Percentiles rank a stretch among this genome's conserved stretches.
phyloP scores from a whole-genome alignment of 2,329 filamentous ascomycete species.

The Penicillium sumatraense region DNA sequence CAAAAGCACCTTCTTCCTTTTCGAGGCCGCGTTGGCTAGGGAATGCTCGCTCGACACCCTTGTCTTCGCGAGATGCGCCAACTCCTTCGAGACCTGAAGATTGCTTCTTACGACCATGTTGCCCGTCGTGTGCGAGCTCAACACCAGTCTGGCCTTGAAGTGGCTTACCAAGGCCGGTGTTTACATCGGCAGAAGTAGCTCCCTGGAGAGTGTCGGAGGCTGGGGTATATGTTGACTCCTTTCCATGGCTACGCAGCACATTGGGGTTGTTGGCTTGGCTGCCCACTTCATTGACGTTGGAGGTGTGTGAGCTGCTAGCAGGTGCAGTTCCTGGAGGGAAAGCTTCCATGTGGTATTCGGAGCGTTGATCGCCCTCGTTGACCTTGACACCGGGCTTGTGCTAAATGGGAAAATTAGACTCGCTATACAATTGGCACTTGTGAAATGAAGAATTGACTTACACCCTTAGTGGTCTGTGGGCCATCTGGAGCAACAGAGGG shows the following conservation, averaged over 20 bases:
- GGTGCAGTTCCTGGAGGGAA: constrained; percentile 69
- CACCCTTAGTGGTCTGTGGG: constrained; percentile 59
- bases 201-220: constrained; percentile 55
- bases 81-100: constrained; percentile 51
- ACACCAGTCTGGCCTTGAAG: constrained; percentile 52
- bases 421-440: too few relatives aligned
- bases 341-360: constrained; percentile 68
- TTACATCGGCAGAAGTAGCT: constrained; percentile 58
- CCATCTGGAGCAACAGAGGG: constrained; percentile 56
- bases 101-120: constrained; percentile 47
- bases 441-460: constrained; percentile 49
- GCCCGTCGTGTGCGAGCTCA: constrained; percentile 55
- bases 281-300: constrained; percentile 46
- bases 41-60: constrained; percentile 26
- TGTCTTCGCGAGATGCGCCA: constrained; percentile 35
- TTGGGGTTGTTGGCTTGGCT: constrained; percentile 47
- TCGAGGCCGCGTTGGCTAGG: constrained; percentile 35
- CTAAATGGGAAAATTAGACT: constrained; percentile 47
- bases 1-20: constrained; percentile 26
- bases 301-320: constrained; percentile 50
- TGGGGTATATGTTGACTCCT: constrained; percentile 46
- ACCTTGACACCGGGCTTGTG: constrained; percentile 67
- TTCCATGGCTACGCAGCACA: constrained; percentile 45
- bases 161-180: constrained; percentile 59
- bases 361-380: constrained; percentile 58